phyloP scores from a whole-genome alignment of 2,329 filamentous ascomycete species.

The Neofusicoccum kwambonambiense region DNA sequence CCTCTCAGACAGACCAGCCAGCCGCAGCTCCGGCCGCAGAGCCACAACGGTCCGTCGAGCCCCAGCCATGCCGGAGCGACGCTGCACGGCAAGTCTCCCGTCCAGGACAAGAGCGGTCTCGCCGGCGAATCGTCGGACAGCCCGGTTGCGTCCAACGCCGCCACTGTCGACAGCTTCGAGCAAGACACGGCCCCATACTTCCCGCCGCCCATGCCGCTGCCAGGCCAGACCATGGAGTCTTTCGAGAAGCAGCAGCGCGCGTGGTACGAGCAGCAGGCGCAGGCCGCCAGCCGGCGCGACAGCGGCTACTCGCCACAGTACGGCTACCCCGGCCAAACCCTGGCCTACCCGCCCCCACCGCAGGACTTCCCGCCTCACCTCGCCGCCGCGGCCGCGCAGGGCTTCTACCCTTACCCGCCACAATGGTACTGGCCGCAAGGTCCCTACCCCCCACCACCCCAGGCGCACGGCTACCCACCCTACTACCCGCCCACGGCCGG shows the following conservation, averaged over 20 bases:
- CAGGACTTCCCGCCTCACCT: not conserved
- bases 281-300: not conserved
- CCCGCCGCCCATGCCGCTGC: not conserved
- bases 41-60: not conserved
- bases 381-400: not conserved
- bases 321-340: not conserved
- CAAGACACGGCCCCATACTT: not conserved
- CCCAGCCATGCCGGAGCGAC: not conserved
- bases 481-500: not conserved
- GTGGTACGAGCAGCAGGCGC: constrained; percentile 5
- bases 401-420: constrained; percentile 8
- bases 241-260: constrained; percentile 8
- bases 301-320: constrained; percentile 12
- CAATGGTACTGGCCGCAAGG: constrained; percentile 1
- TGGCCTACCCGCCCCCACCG: not conserved
- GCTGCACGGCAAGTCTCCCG: not conserved
- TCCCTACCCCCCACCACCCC: not conserved
- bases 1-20: not conserved
- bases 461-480: not conserved
- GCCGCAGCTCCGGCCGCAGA: not conserved
- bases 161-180: not conserved
- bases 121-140: not conserved
- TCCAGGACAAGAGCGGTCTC: not conserved
- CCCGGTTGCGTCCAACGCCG: not conserved
- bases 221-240: constrained; percentile 1